Evolutionary conservation across 2,329 filamentous ascomycete species (phyloP).

Genomic region (Fusarium annulatum): DNA sequence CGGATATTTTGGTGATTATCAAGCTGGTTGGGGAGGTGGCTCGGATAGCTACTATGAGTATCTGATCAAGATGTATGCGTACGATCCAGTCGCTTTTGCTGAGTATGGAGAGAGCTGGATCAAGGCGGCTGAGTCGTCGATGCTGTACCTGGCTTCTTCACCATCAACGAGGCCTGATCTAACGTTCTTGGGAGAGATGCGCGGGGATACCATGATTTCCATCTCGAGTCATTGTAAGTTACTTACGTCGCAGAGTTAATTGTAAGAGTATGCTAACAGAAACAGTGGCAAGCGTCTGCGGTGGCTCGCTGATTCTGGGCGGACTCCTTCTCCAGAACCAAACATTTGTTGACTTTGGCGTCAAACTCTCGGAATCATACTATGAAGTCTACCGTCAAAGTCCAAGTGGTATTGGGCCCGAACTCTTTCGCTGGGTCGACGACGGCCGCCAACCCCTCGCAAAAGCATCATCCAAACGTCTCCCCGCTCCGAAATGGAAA

Average conservation of each 20-base stretch:
- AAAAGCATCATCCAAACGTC: slow-evolving; percentile 12
- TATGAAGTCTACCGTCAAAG: slow-evolving; percentile 35
- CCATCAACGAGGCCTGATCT: slow-evolving; percentile 3
- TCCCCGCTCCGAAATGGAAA: slow-evolving; percentile 8
- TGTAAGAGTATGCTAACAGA: background rate
- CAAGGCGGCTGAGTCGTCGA: background rate
- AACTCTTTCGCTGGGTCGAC: slow-evolving; percentile 37
- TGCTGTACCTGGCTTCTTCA: slow-evolving; percentile 1
- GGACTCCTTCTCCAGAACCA: background rate
- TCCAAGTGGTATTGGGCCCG: slow-evolving; percentile 26
- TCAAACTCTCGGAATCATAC: background rate
- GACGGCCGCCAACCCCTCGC: slow-evolving; percentile 19
- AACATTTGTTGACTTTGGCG: slow-evolving; percentile 3
- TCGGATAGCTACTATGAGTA: slow-evolving; percentile 40
- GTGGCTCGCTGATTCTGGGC: background rate
- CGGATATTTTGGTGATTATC: slow-evolving; percentile 31
- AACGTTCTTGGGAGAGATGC: slow-evolving; percentile 6
- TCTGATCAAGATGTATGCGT: slow-evolving; percentile 40
- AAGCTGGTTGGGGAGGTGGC: slow-evolving; percentile 35
- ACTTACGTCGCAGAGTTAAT: background rate
- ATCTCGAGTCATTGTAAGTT: slow-evolving; percentile 3
- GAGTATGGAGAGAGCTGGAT: slow-evolving; percentile 13
- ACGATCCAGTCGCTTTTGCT: slow-evolving; percentile 20
- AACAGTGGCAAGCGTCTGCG: slow-evolving; percentile 13
- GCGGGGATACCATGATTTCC: background rate